phyloP scores from a whole-genome alignment of 805 yeast species.

The Phaffomyces opuntiae region DNA sequence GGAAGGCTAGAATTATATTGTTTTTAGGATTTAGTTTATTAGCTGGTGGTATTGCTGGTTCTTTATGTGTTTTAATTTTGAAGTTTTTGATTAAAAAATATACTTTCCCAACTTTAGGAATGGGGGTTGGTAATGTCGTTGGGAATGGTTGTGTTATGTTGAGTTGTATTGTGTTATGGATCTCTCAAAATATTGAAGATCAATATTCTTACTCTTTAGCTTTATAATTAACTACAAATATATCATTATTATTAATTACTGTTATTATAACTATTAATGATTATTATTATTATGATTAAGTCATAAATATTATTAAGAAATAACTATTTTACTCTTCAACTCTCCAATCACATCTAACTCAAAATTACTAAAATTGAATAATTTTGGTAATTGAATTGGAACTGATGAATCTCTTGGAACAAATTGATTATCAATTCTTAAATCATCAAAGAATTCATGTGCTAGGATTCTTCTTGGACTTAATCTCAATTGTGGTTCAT shows the following conservation, averaged over 20 bases:
- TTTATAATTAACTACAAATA: slow-evolving; percentile 29
- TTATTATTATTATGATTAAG: too few relatives aligned
- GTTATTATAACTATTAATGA: too few relatives aligned
- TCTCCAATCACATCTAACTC: slow-evolving; percentile 47
- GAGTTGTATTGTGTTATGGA: slow-evolving; percentile 86
- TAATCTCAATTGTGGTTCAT: slow-evolving; percentile 81
- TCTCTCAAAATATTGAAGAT: slow-evolving; percentile 92
- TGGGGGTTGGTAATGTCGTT: slow-evolving; percentile 88
- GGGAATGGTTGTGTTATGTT: slow-evolving; percentile 75
- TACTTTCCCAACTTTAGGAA: slow-evolving; percentile 81
- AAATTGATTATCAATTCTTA: slow-evolving; percentile 48
- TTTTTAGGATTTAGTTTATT: slow-evolving; percentile 88
- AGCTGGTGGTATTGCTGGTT: slow-evolving; percentile 93
- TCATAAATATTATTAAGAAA: background rate
- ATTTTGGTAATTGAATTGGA: slow-evolving; percentile 35
- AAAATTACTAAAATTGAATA: slow-evolving; percentile 67
- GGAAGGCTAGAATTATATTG: slow-evolving; percentile 90
- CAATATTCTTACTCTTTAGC: slow-evolving; percentile 92
- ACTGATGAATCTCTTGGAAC: slow-evolving; percentile 50
- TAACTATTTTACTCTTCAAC: slow-evolving; percentile 15
- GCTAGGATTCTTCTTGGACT: slow-evolving; percentile 77
- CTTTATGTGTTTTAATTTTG: slow-evolving; percentile 78
- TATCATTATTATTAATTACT: too few relatives aligned
- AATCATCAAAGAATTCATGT: slow-evolving; percentile 84
- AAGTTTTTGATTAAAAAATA: slow-evolving; percentile 77